A percentile compares a stretch with the other conserved stretches of the same genome.
These are phyloP conservation scores for Magnaporthales sp. DNA, from an alignment of 2,329 filamentous ascomycete species.

Conservation along the genomic window DNA sequence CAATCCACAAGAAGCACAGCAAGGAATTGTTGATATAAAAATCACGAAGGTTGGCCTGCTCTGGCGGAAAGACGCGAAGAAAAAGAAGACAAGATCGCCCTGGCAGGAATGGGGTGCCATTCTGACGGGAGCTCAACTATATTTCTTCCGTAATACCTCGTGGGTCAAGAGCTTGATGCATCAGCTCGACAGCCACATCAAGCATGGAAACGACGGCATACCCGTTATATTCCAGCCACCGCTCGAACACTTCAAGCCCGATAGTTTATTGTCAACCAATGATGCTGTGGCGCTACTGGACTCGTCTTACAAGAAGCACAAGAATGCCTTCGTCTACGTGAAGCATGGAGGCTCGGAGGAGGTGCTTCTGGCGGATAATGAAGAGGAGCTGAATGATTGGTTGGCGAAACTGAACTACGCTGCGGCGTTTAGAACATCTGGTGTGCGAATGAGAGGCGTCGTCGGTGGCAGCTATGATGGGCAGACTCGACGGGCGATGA, in stretches of 20 bases:
- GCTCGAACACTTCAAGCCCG: constrained; percentile 84
- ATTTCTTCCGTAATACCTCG: constrained; percentile 86
- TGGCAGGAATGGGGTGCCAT: constrained; percentile 99
- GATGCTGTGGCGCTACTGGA: constrained; percentile 85
- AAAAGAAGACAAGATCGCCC: constrained; percentile 86
- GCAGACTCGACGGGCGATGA: constrained; percentile 63
- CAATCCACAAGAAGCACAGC: constrained; percentile 79
- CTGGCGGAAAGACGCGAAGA: constrained; percentile 91
- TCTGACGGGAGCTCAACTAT: constrained; percentile 91
- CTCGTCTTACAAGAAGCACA: constrained; percentile 84
- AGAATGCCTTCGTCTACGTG: constrained; percentile 88
- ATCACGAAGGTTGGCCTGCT: constrained; percentile 91
- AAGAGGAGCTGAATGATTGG: constrained; percentile 94
- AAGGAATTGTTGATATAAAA: constrained; percentile 93
- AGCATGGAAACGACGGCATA: constrained; percentile 63
- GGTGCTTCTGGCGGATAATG: constrained; percentile 80
- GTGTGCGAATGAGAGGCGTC: constrained; percentile 82
- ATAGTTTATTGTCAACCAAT: constrained; percentile 87
- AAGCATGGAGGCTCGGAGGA: constrained; percentile 83
- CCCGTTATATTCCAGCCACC: constrained; percentile 88
- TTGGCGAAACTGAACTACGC: constrained; percentile 93
- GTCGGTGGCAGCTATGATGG: constrained; percentile 80
- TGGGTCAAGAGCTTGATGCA: constrained; percentile 90
- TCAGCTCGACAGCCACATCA: constrained; percentile 77
- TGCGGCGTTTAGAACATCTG: constrained; percentile 84